Evolutionary conservation across 2,329 filamentous ascomycete genomes (phyloP).

Genomic region (Aspergillus aculeatus): DNA sequence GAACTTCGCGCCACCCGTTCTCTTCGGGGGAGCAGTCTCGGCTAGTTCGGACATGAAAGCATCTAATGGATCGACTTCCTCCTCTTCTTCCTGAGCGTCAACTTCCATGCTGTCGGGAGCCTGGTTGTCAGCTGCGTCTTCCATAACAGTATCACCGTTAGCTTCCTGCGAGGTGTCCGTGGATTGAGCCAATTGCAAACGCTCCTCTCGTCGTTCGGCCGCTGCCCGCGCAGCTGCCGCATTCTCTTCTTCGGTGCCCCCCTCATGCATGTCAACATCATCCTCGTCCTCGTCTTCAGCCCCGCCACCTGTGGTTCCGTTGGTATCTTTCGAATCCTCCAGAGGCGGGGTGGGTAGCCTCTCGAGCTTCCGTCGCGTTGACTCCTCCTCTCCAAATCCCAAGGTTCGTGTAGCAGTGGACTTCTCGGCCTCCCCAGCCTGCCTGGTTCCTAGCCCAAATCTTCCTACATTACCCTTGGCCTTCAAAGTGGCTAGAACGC

Average conservation of each 20-base stretch:
- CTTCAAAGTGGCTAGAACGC: slow-evolving; percentile 54
- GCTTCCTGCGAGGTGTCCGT: slow-evolving; percentile 42
- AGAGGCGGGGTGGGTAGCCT: slow-evolving; percentile 78
- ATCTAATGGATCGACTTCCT: slow-evolving; percentile 86
- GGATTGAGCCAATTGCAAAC: slow-evolving; percentile 48
- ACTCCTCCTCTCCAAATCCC: slow-evolving; percentile 85
- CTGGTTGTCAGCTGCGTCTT: slow-evolving; percentile 41
- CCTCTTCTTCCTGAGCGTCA: slow-evolving; percentile 28
- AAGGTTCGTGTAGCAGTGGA: slow-evolving; percentile 69
- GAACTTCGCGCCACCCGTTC: slow-evolving; percentile 34
- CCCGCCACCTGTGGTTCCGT: slow-evolving; percentile 48
- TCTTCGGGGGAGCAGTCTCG: slow-evolving; percentile 50
- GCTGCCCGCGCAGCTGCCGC: slow-evolving; percentile 81
- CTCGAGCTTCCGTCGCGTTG: slow-evolving; percentile 80
- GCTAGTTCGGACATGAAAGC: slow-evolving; percentile 85
- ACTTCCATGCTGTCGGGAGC: slow-evolving; percentile 40
- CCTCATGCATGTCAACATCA: slow-evolving; percentile 72
- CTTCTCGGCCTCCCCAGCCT: slow-evolving; percentile 64
- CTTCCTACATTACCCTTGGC: slow-evolving; percentile 73
- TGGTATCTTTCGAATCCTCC: slow-evolving; percentile 59
- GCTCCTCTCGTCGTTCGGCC: slow-evolving; percentile 77
- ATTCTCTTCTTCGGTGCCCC: slow-evolving; percentile 80
- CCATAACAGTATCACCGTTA: slow-evolving; percentile 48
- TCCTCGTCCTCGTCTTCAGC: slow-evolving; percentile 72
- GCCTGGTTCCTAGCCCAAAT: slow-evolving; percentile 76